Percentiles rank a stretch among this genome's conserved stretches.
Conservation (phyloP, 2,329 filamentous ascomycete genomes). For the Penicillium brasilianum region DNA sequence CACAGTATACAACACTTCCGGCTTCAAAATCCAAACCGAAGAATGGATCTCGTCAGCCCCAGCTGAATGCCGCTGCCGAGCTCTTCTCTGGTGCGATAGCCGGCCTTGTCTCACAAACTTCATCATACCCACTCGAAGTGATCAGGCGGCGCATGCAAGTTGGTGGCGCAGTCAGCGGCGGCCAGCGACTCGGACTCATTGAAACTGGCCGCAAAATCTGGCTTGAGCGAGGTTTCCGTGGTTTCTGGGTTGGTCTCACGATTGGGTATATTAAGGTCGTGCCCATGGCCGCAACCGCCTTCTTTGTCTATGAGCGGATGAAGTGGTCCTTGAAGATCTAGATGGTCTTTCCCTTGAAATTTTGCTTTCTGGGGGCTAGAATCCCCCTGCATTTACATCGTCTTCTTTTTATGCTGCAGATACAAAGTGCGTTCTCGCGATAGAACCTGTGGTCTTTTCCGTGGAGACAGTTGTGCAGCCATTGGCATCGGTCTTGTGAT, state of each 20-base stretch:
- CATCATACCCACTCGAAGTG: slow-evolving; percentile 92
- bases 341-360: slow-evolving; percentile 14
- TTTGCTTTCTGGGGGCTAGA: background rate
- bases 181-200: slow-evolving; percentile 73
- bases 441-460: slow-evolving; percentile 12
- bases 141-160: slow-evolving; percentile 95
- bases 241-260: slow-evolving; percentile 90
- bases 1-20: slow-evolving; percentile 75
- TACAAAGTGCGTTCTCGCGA: slow-evolving; percentile 17
- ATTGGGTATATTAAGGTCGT: slow-evolving; percentile 96
- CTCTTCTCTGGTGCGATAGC: slow-evolving; percentile 82
- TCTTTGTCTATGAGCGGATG: slow-evolving; percentile 69
- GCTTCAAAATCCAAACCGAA: slow-evolving; percentile 53
- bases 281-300: slow-evolving; percentile 79
- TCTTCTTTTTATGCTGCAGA: slow-evolving; percentile 12
- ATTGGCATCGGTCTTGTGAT: slow-evolving; percentile 21
- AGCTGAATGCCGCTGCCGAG: slow-evolving; percentile 84
- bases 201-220: slow-evolving; percentile 81
- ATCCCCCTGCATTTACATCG: slow-evolving; percentile 5
- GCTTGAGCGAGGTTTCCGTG: slow-evolving; percentile 73
- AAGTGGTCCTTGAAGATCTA: slow-evolving; percentile 71
- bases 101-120: slow-evolving; percentile 86
- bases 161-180: slow-evolving; percentile 89
- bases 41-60: slow-evolving; percentile 64
- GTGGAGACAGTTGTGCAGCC: slow-evolving; percentile 10